Evolutionary conservation across 2,329 filamentous ascomycete genomes (phyloP), one percentile per base, ranked within the genome.

Genomic region (Neopestalotiopsis sp.): DNA sequence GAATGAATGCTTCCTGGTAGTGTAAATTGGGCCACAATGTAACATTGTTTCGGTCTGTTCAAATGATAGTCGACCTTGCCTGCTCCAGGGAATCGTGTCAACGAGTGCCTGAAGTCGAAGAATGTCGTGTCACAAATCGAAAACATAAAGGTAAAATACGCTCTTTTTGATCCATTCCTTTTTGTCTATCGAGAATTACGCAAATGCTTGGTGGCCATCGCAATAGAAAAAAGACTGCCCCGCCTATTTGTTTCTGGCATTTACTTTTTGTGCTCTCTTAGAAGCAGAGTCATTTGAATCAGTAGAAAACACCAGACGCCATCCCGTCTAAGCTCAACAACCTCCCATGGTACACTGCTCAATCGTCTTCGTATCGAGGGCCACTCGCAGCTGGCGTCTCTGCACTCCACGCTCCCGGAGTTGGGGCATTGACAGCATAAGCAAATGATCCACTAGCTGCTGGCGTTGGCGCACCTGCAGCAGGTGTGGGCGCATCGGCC

Each of bases 281-380:
- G n/a, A n/a, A 7, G 45, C 45, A 52, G 45, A n/a, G 45, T 7
- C 20, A 17, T 34, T n/a, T 5, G 12, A 62, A 38, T 20, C 59
- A 62, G 17, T 52, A 4, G 13, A 62, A 38, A 62, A 62, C 59
- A 59, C 57, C 57, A n/a, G n/a, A 20, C 32, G 59, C 59, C 30
- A 20, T 20, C 30, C 14, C 32, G 45, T 52, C 59, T 17, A 62
- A 62, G 32, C 28, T 14, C 12, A 14, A 62, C 30, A n/a, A 20
- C 17, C 40, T 14, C 20, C 12, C n/a, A n/a, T 34, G 28, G 34
- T 42, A 42, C 59, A 62, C 17, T 58, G 56, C 56, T 58, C 74
- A 77, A 63, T 78, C 77, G 30, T 78, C 77, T 32, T 78, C 77
- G 66, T 79, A 78, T 58, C 77, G 71, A 3, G 76, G 76, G 4